Percentiles rank a stretch among this genome's conserved stretches.
Evolutionary conservation across 2,329 filamentous ascomycete genomes (phyloP).

Genomic region (Sporothrix brunneoviolacea): DNA sequence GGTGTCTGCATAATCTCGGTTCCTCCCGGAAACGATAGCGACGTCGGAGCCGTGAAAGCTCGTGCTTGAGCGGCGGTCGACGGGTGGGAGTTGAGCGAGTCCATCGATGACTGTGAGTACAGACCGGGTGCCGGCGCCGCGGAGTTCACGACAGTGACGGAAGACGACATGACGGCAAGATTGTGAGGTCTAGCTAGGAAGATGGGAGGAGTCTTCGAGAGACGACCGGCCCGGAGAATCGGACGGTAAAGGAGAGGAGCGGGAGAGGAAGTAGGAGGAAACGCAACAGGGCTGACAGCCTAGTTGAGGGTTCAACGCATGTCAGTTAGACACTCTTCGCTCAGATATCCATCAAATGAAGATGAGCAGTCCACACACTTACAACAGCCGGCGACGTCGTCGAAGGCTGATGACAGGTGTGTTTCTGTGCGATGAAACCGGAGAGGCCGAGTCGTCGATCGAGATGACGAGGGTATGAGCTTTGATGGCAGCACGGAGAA

Average conservation of each 20-base stretch:
- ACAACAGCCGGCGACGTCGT: conserved; percentile 20
- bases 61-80: conserved; percentile 88
- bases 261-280: conserved; percentile 1
- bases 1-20: conserved; percentile 19
- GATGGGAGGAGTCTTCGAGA: not conserved
- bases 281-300: conserved; percentile 14
- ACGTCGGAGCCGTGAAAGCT: conserved; percentile 88
- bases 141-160: conserved; percentile 15
- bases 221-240: not conserved
- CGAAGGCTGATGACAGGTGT: conserved; percentile 20
- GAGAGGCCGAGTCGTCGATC: conserved; percentile 10
- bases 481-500: too few species aligned
- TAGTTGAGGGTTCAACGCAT: conserved; percentile 16
- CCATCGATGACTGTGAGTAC: conserved; percentile 49
- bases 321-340: conserved; percentile 17
- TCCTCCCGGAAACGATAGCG: conserved; percentile 77
- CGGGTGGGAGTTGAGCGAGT: conserved; percentile 86
- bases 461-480: conserved; percentile 9
- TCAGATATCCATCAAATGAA: conserved; percentile 19
- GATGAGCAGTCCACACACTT: conserved; percentile 18
- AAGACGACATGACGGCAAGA: conserved; percentile 18
- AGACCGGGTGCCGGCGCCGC: conserved; percentile 16
- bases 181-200: not conserved
- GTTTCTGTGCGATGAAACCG: conserved; percentile 7
- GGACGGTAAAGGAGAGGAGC: not conserved